These are phyloP conservation scores for Pseudogymnoascus sp. DNA, from an alignment of 2,329 filamentous ascomycete species.

Conservation along the genomic window DNA sequence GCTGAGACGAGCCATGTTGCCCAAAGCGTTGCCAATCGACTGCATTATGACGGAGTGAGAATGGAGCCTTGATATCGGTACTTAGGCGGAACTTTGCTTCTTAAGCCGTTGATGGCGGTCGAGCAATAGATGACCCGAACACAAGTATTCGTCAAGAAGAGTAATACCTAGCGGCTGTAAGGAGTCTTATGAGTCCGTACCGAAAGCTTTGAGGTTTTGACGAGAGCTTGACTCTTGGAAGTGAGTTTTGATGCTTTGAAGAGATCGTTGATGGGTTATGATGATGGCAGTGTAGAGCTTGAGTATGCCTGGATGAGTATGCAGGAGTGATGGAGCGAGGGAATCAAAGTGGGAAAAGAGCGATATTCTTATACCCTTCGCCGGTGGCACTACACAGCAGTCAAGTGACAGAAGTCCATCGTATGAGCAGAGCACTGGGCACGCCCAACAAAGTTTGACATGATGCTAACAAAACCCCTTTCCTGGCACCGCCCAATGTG, in stretches of 20 bases:
- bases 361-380: background rate
- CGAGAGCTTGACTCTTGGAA: background rate
- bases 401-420: background rate
- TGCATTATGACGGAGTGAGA: conserved; percentile 11
- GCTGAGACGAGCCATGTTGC: conserved; percentile 10
- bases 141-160: background rate
- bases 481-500: background rate
- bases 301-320: conserved; percentile 7
- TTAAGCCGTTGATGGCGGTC: background rate
- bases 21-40: conserved; percentile 9
- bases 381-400: background rate
- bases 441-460: background rate
- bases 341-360: background rate
- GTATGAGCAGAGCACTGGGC: background rate
- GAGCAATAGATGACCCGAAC: background rate
- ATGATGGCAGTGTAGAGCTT: conserved; percentile 3
- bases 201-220: background rate
- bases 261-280: background rate
- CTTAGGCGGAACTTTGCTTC: background rate
- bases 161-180: background rate
- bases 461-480: background rate
- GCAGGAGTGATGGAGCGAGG: background rate
- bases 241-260: conserved; percentile 3
- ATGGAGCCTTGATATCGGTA: background rate
- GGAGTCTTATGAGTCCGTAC: background rate